These are phyloP conservation scores for Botrytis elliptica DNA, from an alignment of 2,329 filamentous ascomycete genomes.

Conservation along the genomic window DNA sequence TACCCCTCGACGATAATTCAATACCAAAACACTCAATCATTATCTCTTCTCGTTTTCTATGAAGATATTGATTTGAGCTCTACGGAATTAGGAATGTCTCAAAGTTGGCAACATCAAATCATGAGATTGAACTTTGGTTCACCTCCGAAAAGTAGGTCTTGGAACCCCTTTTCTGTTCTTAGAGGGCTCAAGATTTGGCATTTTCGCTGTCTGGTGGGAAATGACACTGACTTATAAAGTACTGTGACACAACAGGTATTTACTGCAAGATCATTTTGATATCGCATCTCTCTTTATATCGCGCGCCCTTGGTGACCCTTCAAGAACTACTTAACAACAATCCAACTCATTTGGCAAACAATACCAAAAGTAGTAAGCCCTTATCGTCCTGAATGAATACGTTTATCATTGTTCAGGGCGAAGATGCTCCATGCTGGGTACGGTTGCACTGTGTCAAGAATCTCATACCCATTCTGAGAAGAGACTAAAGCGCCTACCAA, in stretches of 20 bases:
- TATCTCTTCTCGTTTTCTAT: neutral
- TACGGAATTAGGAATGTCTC: neutral
- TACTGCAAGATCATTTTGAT: neutral
- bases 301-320: neutral
- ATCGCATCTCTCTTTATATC: neutral
- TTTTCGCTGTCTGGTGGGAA: neutral
- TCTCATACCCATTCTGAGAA: neutral
- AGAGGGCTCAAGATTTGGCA: neutral
- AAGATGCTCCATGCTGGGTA: neutral
- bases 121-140: neutral
- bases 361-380: neutral
- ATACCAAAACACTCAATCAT: neutral
- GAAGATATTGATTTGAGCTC: neutral
- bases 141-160: neutral
- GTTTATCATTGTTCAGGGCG: neutral
- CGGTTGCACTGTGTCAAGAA: neutral
- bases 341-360: neutral
- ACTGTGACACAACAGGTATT: neutral
- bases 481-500: neutral
- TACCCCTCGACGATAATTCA: neutral
- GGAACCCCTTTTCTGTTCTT: neutral
- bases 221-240: neutral
- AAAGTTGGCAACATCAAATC: neutral
- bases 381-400: neutral
- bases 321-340: neutral